phyloP scores from a whole-genome alignment of 2,329 filamentous ascomycete species.

The Passalora sequoiae region DNA sequence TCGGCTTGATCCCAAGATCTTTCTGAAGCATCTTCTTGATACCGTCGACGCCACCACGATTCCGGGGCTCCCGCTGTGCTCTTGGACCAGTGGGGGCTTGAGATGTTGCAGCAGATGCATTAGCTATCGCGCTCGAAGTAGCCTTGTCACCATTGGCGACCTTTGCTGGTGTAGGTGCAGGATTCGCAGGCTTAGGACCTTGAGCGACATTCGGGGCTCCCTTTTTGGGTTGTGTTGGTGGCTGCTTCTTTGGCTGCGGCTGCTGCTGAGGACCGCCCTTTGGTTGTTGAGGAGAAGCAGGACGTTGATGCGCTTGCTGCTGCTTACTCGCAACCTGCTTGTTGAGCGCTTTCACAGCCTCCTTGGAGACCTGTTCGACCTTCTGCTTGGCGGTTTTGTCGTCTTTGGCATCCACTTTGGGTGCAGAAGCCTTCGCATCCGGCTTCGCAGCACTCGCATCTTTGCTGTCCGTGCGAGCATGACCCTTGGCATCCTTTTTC shows the following conservation, averaged over 20 bases:
- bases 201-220: slow-evolving; percentile 10
- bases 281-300: slow-evolving; percentile 18
- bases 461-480: slow-evolving; percentile 30
- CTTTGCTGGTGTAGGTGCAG: slow-evolving; percentile 32
- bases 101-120: slow-evolving; percentile 37
- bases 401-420: slow-evolving; percentile 28
- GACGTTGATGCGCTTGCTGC: slow-evolving; percentile 20
- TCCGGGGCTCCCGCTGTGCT: slow-evolving; percentile 23
- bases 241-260: slow-evolving; percentile 28
- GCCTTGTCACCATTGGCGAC: slow-evolving; percentile 21
- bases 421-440: not conserved
- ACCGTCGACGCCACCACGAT: slow-evolving; percentile 30
- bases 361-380: slow-evolving; percentile 36
- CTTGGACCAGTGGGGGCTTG: slow-evolving; percentile 18
- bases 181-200: slow-evolving; percentile 32
- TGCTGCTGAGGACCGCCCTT: slow-evolving; percentile 34
- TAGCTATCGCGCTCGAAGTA: slow-evolving; percentile 38
- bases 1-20: slow-evolving; percentile 53
- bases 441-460: slow-evolving; percentile 31
- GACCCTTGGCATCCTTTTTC: slow-evolving; percentile 31
- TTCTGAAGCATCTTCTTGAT: slow-evolving; percentile 55
- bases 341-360: slow-evolving; percentile 56
- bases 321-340: slow-evolving; percentile 36
- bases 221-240: too few species aligned
- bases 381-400: slow-evolving; percentile 33